phyloP scores from a whole-genome alignment of 2,329 filamentous ascomycete species.

The Aurifilum marmelostoma region DNA sequence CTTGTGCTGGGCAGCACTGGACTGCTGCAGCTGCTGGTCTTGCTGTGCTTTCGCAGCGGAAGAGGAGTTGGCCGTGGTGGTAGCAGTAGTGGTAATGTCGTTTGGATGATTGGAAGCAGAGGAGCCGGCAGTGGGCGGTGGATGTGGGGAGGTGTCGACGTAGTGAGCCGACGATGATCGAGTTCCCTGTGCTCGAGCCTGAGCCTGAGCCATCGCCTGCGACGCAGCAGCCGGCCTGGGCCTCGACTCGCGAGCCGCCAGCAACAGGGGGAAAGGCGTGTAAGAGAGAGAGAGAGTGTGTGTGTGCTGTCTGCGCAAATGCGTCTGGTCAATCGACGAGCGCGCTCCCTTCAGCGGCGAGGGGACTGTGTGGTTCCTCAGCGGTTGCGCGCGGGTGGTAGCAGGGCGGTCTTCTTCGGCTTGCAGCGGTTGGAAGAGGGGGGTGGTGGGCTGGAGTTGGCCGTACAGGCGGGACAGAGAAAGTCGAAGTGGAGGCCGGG shows the following conservation, averaged over 20 bases:
- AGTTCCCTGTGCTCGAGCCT: slow-evolving; percentile 10
- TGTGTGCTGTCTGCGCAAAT: not conserved
- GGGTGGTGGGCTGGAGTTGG: not conserved
- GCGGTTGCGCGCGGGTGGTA: not conserved
- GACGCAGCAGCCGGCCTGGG: slow-evolving; percentile 13
- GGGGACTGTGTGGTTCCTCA: slow-evolving; percentile 19
- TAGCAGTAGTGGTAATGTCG: slow-evolving; percentile 15
- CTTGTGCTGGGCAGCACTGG: slow-evolving; percentile 52
- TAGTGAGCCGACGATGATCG: slow-evolving; percentile 20
- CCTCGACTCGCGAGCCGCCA: slow-evolving; percentile 15
- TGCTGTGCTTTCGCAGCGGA: slow-evolving; percentile 16
- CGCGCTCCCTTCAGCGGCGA: not conserved
- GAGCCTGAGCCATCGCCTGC: slow-evolving; percentile 24
- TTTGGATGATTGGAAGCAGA: slow-evolving; percentile 28
- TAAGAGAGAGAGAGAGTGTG: too few species aligned
- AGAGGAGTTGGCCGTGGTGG: not conserved
- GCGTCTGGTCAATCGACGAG: not conserved
- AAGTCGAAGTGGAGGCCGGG: slow-evolving; percentile 18
- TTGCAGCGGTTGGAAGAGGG: slow-evolving; percentile 29
- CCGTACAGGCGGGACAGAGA: slow-evolving; percentile 10
- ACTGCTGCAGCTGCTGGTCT: not conserved
- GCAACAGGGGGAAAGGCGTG: not conserved
- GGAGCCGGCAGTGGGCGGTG: slow-evolving; percentile 21
- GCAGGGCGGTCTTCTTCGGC: slow-evolving; percentile 28
- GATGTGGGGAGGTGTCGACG: slow-evolving; percentile 27